Evolutionary conservation across 2,329 filamentous ascomycete species (phyloP).

Genomic region (Pestalotiopsis sp.): DNA sequence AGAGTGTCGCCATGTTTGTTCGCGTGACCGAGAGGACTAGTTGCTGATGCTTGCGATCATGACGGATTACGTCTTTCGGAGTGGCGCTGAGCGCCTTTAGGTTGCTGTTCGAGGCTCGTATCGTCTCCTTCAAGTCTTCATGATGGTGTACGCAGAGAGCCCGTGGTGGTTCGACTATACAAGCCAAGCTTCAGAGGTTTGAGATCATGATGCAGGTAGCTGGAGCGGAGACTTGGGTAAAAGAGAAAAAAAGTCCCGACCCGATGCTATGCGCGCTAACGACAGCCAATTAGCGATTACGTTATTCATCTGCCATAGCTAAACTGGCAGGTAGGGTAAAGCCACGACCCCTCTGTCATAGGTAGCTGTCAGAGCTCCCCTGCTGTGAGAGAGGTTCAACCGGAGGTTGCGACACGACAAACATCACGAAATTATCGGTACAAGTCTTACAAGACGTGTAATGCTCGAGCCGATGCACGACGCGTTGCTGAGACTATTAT

Average conservation of each 20-base stretch:
- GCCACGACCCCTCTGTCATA: not conserved
- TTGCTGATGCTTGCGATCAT: not conserved
- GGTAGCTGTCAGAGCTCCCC: not conserved
- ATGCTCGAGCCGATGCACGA: not conserved
- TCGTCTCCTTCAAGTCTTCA: not conserved
- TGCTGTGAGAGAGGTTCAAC: not conserved
- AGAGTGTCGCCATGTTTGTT: slow-evolving; percentile 5
- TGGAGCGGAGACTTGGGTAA: not conserved
- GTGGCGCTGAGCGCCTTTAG: not conserved
- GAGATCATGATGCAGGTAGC: slow-evolving; percentile 4
- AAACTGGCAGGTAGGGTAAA: not conserved
- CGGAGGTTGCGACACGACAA: not conserved
- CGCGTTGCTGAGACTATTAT: not conserved
- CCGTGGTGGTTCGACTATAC: not conserved
- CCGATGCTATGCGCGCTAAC: not conserved
- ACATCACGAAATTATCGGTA: not conserved
- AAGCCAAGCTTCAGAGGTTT: not conserved
- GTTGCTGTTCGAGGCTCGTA: not conserved
- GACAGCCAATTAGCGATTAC: not conserved
- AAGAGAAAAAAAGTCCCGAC: slow-evolving; percentile 4
- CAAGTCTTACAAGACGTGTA: not conserved
- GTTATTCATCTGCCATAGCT: not conserved
- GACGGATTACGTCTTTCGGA: not conserved
- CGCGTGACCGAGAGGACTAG: not conserved
- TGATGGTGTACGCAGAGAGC: not conserved